phyloP scores from a whole-genome alignment of 2,329 filamentous ascomycete genomes.

The Microdochium bolleyi region DNA sequence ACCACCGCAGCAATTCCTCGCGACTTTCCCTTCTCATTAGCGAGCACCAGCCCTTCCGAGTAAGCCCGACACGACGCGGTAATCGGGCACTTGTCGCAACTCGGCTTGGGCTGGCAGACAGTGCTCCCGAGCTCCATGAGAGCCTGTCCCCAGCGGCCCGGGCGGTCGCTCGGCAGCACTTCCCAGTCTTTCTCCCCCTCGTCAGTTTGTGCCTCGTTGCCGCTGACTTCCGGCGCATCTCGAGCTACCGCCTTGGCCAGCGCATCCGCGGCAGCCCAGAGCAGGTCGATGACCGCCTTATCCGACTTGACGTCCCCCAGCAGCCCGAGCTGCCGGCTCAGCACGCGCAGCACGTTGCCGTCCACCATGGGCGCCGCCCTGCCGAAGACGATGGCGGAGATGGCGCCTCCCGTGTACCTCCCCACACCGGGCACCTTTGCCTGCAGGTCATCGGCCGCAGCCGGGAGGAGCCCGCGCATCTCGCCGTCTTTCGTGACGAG shows the following conservation, averaged over 20 bases:
- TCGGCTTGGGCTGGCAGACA: slow-evolving; percentile 50
- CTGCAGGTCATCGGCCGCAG: slow-evolving; percentile 33
- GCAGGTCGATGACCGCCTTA: slow-evolving; percentile 38
- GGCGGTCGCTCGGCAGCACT: slow-evolving; percentile 33
- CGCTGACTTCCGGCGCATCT: slow-evolving; percentile 19
- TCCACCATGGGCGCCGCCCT: slow-evolving; percentile 52
- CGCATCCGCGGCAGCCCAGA: slow-evolving; percentile 51
- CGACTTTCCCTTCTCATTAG: slow-evolving; percentile 9
- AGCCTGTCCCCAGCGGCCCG: slow-evolving; percentile 56
- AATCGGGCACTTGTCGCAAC: slow-evolving; percentile 44
- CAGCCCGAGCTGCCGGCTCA: slow-evolving; percentile 52
- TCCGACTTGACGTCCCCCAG: slow-evolving; percentile 49
- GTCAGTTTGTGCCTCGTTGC: slow-evolving; percentile 4
- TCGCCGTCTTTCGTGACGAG: slow-evolving; percentile 33
- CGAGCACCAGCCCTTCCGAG: slow-evolving; percentile 31
- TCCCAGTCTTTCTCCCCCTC: slow-evolving; percentile 7
- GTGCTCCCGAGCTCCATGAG: slow-evolving; percentile 61
- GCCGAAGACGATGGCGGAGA: slow-evolving; percentile 56
- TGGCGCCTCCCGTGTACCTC: slow-evolving; percentile 54
- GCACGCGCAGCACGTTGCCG: slow-evolving; percentile 53
- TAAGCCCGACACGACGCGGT: slow-evolving; percentile 42
- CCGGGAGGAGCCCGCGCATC: slow-evolving; percentile 41
- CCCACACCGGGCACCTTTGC: slow-evolving; percentile 51
- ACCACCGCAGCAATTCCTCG: neutral
- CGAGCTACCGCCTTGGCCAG: slow-evolving; percentile 43